These are phyloP conservation scores for Phytophthora ramorum DNA, from an alignment of 352 stramenopile genomes.

Conservation along the genomic window DNA sequence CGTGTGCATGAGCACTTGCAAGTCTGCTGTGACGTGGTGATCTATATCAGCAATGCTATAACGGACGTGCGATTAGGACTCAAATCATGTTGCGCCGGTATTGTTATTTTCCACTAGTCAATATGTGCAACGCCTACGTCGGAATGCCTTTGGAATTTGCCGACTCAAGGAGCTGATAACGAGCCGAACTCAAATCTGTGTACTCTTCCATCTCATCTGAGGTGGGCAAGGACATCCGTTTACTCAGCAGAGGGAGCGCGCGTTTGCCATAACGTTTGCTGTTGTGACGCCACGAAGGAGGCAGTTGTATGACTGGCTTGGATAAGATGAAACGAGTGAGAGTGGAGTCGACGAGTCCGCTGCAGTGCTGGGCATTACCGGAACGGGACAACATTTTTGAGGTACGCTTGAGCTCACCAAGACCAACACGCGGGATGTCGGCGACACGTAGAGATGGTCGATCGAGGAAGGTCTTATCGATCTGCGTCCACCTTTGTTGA, in stretches of 20 bases:
- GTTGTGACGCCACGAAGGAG: no score
- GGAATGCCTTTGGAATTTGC: background rate
- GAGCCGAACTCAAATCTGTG: background rate
- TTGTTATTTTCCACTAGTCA: background rate
- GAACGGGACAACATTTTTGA: slow-evolving; percentile 23
- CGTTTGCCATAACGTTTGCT: background rate
- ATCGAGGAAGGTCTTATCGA: no score
- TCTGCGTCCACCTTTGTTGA: no score
- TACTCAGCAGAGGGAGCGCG: background rate
- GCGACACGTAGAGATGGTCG: slow-evolving; percentile 36
- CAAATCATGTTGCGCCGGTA: background rate
- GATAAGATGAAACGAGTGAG: no score
- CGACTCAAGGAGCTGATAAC: background rate
- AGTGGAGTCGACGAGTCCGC: slow-evolving; percentile 45
- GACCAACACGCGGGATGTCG: slow-evolving; percentile 56
- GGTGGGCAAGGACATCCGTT: background rate
- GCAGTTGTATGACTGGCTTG: no score
- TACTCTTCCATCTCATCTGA: background rate
- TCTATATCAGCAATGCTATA: background rate
- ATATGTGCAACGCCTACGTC: background rate
- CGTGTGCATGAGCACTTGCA: background rate
- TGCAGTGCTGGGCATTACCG: slow-evolving; percentile 32
- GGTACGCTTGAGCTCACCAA: slow-evolving; percentile 35
- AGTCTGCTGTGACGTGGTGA: background rate
- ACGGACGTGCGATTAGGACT: background rate